Evolutionary conservation across 805 yeast species (phyloP).

Genomic region (Candida xiaguanensis): DNA sequence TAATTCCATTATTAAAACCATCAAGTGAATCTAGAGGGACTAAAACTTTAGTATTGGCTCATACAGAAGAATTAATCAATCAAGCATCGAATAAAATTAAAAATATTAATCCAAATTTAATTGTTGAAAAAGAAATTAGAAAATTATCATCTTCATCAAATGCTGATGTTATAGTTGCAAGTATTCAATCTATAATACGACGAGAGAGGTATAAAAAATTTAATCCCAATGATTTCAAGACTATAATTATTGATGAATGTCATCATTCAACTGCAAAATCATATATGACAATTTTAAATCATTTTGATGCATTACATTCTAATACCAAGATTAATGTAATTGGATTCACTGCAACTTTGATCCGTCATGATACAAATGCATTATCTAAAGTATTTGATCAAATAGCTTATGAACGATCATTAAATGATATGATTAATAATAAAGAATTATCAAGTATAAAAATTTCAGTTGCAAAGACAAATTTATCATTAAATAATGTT

Average conservation of each 20-base stretch:
- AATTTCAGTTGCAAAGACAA: slow-evolving; percentile 54
- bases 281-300: slow-evolving; percentile 53
- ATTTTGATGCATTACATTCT: slow-evolving; percentile 49
- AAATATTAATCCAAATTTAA: slow-evolving; percentile 44
- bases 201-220: slow-evolving; percentile 47
- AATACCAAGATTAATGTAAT: slow-evolving; percentile 52
- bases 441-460: slow-evolving; percentile 69
- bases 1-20: slow-evolving; percentile 45
- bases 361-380: slow-evolving; percentile 66
- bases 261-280: slow-evolving; percentile 82
- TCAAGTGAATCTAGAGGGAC: slow-evolving; percentile 22
- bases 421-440: slow-evolving; percentile 62
- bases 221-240: slow-evolving; percentile 57
- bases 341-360: slow-evolving; percentile 88
- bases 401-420: slow-evolving; percentile 64
- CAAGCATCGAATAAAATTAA: slow-evolving; percentile 61
- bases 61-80: slow-evolving; percentile 69
- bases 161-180: slow-evolving; percentile 70
- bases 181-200: slow-evolving; percentile 62
- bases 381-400: slow-evolving; percentile 63
- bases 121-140: slow-evolving; percentile 72
- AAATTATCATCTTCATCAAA: slow-evolving; percentile 35
- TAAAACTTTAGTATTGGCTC: slow-evolving; percentile 65
- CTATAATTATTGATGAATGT: slow-evolving; percentile 85
- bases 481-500: slow-evolving; percentile 39